phyloP scores from a whole-genome alignment of 2,329 filamentous ascomycete genomes.

The Hypoxylon sp. region DNA sequence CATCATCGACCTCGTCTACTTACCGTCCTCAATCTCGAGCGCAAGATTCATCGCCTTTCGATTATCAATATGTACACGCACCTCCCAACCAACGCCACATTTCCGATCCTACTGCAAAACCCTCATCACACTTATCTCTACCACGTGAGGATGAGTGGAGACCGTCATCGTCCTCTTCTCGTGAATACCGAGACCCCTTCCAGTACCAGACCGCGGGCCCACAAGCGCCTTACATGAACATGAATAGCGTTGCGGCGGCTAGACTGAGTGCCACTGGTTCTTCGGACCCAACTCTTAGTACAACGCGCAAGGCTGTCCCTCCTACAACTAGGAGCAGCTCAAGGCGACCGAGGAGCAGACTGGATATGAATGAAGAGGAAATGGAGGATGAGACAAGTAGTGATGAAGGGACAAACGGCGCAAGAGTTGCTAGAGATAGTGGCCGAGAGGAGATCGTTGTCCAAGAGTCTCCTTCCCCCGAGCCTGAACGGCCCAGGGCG shows the following conservation, averaged over 20 bases:
- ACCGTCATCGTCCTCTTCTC: constrained; percentile 48
- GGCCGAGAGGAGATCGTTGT: constrained; percentile 56
- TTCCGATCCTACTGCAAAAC: constrained; percentile 57
- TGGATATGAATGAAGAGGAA: constrained; percentile 52
- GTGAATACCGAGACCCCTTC: constrained; percentile 59
- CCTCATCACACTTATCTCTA: constrained; percentile 49
- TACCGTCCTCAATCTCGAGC: constrained; percentile 53
- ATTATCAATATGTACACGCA: constrained; percentile 59
- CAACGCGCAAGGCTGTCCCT: constrained; percentile 43
- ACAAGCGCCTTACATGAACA: constrained; percentile 53
- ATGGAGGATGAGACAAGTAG: constrained; percentile 49
- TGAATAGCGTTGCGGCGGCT: constrained; percentile 50
- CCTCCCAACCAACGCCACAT: constrained; percentile 55
- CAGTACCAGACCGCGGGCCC: constrained; percentile 63
- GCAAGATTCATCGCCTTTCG: constrained; percentile 57
- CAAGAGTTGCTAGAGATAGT: constrained; percentile 46
- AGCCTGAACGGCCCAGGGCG: constrained; percentile 48
- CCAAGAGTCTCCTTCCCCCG: constrained; percentile 48
- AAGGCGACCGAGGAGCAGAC: constrained; percentile 52
- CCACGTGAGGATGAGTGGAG: constrained; percentile 51
- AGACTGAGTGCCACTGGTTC: constrained; percentile 55
- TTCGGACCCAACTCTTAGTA: not conserved
- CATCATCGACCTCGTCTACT: constrained; percentile 57
- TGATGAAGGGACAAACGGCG: constrained; percentile 42
- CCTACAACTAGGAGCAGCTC: constrained; percentile 52